These are phyloP conservation scores for Glebionis coronaria DNA, from an alignment of 129 eudicot genomes.

Conservation along the genomic window DNA sequence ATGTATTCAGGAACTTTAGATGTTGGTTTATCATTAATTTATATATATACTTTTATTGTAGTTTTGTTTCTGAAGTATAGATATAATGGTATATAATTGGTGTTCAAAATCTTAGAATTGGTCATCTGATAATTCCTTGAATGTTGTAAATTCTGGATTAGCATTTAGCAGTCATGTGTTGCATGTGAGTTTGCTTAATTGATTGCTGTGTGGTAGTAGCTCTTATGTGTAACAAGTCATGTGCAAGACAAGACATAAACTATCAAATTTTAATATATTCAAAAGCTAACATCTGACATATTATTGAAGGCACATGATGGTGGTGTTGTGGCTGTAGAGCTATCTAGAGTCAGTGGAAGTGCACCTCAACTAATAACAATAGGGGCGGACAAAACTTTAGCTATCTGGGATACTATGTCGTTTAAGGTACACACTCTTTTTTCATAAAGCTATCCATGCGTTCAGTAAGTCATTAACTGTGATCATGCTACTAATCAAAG, in stretches of 20 bases:
- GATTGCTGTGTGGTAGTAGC: too few relatives aligned
- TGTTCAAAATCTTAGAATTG: slow-evolving; percentile 1
- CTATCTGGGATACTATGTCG: slow-evolving; percentile 96
- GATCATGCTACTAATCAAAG: not conserved
- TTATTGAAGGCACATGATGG: slow-evolving; percentile 93
- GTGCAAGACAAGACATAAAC: slow-evolving; percentile 14
- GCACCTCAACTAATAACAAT: slow-evolving; percentile 97
- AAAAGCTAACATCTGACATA: slow-evolving; percentile 28
- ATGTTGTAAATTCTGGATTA: too few relatives aligned
- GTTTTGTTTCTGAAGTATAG: not conserved
- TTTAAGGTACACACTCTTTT: slow-evolving; percentile 57
- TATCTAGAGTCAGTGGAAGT: slow-evolving; percentile 89
- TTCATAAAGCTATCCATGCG: slow-evolving; percentile 13
- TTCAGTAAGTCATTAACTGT: slow-evolving; percentile 1
- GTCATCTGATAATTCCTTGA: too few relatives aligned
- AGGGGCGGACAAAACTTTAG: slow-evolving; percentile 97
- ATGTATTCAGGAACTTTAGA: slow-evolving; percentile 7
- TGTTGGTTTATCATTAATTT: slow-evolving; percentile 9
- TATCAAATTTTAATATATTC: slow-evolving; percentile 8
- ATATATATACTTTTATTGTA: not conserved
- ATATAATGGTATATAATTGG: not conserved
- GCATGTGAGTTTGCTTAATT: too few relatives aligned
- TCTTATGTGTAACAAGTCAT: slow-evolving; percentile 1
- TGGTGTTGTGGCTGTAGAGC: slow-evolving; percentile 92
- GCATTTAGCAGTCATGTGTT: too few relatives aligned